Evolutionary conservation across 83 land plant genomes (phyloP).

Genomic region (Isoetes engelmannii): DNA sequence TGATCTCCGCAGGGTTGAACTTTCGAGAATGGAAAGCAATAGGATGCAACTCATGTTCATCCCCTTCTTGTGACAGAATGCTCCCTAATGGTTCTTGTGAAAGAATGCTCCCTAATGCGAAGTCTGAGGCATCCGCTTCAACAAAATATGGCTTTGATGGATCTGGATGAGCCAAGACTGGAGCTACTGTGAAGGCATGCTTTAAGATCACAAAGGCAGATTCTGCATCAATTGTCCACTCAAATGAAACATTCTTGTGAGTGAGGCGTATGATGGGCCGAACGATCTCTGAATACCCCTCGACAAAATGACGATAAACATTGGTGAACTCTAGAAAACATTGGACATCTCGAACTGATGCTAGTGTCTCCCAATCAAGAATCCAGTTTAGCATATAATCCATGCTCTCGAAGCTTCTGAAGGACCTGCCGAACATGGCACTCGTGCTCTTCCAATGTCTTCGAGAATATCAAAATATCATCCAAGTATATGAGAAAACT

Average conservation of each 20-base stretch:
- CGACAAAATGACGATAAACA: constrained; percentile 9
- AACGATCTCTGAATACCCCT: constrained; percentile 12
- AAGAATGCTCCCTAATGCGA: constrained; percentile 6
- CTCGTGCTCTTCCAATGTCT: too few relatives aligned
- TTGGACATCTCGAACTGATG: too few relatives aligned
- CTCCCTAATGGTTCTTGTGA: too few relatives aligned
- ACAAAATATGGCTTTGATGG: neutral
- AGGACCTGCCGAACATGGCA: too few relatives aligned
- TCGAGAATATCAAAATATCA: too few relatives aligned
- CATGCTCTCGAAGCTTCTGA: too few relatives aligned
- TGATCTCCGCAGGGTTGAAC: constrained; percentile 7
- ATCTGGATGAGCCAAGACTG: constrained; percentile 11
- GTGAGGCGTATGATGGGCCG: constrained; percentile 11
- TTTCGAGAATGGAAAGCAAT: constrained; percentile 12
- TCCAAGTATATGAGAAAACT: too few relatives aligned
- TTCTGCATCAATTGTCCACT: constrained; percentile 5
- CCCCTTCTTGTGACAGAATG: constrained; percentile 8
- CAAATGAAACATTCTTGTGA: constrained; percentile 1
- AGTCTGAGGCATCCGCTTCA: constrained; percentile 17
- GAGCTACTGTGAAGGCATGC: constrained; percentile 5
- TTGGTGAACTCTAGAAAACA: neutral
- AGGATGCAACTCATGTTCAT: constrained; percentile 5
- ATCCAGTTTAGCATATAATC: too few relatives aligned
- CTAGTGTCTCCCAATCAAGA: too few relatives aligned
- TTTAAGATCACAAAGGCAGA: neutral